A percentile compares a stretch with the other conserved stretches of the same genome.
These are phyloP conservation scores for Camelina laxa DNA, from an alignment of 345 rosid genomes.

Conservation along the genomic window DNA sequence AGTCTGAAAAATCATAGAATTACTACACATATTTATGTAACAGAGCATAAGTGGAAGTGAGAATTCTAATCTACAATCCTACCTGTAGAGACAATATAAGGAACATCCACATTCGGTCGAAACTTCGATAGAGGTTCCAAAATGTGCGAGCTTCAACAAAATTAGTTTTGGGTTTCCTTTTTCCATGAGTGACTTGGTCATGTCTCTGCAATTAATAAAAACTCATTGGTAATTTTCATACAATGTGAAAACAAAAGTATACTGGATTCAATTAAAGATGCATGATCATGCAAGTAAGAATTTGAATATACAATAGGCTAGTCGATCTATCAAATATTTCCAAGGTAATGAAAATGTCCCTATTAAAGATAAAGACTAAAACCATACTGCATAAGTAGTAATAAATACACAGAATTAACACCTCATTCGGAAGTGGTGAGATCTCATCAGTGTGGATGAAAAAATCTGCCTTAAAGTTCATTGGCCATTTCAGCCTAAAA, in stretches of 20 bases:
- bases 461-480: slow-evolving; percentile 66
- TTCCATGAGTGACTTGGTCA: slow-evolving; percentile 52
- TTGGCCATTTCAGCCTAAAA: slow-evolving; percentile 76
- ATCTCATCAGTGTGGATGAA: slow-evolving; percentile 65
- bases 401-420: slow-evolving; percentile 22
- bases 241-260: neutral
- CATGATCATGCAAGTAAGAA: neutral
- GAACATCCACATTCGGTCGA: slow-evolving; percentile 99
- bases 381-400: neutral
- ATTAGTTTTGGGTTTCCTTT: slow-evolving; percentile 87
- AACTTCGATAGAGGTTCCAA: slow-evolving; percentile 92
- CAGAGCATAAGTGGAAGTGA: slow-evolving; percentile 24
- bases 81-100: slow-evolving; percentile 88
- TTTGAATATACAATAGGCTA: neutral
- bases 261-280: neutral
- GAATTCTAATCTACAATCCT: slow-evolving; percentile 27
- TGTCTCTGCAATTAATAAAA: slow-evolving; percentile 56
- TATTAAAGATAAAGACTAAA: neutral
- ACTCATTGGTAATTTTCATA: neutral
- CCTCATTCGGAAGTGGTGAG: slow-evolving; percentile 47
- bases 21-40: slow-evolving; percentile 22
- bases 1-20: slow-evolving; percentile 59
- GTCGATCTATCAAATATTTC: neutral
- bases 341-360: slow-evolving; percentile 3
- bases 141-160: slow-evolving; percentile 98